Base-by-base conservation (phyloP, 441 rosid genomes). In the Erysimum cheiri region DNA sequence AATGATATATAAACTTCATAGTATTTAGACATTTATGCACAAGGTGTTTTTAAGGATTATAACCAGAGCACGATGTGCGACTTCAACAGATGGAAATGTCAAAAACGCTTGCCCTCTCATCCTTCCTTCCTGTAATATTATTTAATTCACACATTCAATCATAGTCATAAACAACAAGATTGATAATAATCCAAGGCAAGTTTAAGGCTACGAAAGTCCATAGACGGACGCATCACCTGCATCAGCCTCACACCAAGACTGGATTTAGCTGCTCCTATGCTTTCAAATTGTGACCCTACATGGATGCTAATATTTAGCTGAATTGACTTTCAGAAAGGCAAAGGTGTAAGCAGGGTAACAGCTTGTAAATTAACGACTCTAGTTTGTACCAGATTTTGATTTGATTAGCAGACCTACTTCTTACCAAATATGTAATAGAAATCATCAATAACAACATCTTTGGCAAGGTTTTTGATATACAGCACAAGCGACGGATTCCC, bases 71-170 rank as follows among this genome's bases (percentile, higher is more conserved):
- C 41, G 82, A 64, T 87, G 98, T 33, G 97, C 96, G 69, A 92
- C 85, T 79, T 95, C 98, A 73, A 83, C 80, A 0, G 96, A 87
- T 63, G 95, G 97, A 80, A 95, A 95, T 37, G 98, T 92, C 75
- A 95, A 87, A 78, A 92, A 95, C 28, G 99, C 99, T 82, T 89
- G 99, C 72, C 96, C 98, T 80, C 96, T 87, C 98, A 95, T 92
- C 76, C 98, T 85, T 74, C 98, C 97, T 82, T 92, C 99, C 99
- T 94, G 87, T 41, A 82, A 75, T 58, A 31, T 39, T 7, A 44
- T 44, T 44, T 69, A 41, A 60, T 46, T 35, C 37, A 40, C 47
- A 40, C 53, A 32, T 15, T 22, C 8, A 7, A 47, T 50, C 24
- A 35, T 0, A 35, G 11, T 12, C 52, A 47, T 13, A 46, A 43